Evolutionary conservation across 345 rosid species (phyloP).

Genomic region (Boechera divaricarpa): DNA sequence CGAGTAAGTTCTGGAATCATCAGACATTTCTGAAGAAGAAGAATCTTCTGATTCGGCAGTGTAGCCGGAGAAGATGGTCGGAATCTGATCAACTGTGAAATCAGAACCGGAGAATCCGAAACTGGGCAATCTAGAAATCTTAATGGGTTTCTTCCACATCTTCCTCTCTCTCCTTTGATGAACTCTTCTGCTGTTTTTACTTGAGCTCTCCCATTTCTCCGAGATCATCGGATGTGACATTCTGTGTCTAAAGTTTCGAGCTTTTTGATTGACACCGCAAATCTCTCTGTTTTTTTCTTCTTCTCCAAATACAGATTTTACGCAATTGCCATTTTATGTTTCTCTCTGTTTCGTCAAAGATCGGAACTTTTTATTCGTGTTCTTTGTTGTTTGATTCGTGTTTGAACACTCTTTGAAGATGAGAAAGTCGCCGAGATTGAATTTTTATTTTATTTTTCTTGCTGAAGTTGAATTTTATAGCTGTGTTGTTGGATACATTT

Average conservation of each 20-base stretch:
- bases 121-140: conserved; percentile 51
- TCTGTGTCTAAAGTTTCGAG: conserved; percentile 20
- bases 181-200: conserved; percentile 37
- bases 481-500: conserved; percentile 7
- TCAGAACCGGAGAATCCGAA: conserved; percentile 42
- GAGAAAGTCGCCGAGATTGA: conserved; percentile 40
- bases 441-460: background rate
- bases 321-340: conserved; percentile 3
- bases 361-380: conserved; percentile 2
- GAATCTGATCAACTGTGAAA: conserved; percentile 34
- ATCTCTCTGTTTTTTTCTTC: conserved; percentile 26
- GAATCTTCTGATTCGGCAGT: conserved; percentile 49
- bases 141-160: conserved; percentile 54
- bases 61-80: conserved; percentile 45
- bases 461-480: conserved; percentile 19
- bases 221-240: conserved; percentile 43
- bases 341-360: conserved; percentile 29
- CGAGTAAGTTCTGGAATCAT: conserved; percentile 46
- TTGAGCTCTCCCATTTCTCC: conserved; percentile 43
- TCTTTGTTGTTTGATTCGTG: conserved; percentile 28
- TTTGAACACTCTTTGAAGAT: conserved; percentile 39
- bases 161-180: conserved; percentile 45
- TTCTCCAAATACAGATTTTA: conserved; percentile 7
- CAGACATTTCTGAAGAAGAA: conserved; percentile 45
- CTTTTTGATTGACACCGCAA: conserved; percentile 16